Evolutionary conservation across 2,329 filamentous ascomycete genomes (phyloP).

Genomic region (Penicillium sp.): DNA sequence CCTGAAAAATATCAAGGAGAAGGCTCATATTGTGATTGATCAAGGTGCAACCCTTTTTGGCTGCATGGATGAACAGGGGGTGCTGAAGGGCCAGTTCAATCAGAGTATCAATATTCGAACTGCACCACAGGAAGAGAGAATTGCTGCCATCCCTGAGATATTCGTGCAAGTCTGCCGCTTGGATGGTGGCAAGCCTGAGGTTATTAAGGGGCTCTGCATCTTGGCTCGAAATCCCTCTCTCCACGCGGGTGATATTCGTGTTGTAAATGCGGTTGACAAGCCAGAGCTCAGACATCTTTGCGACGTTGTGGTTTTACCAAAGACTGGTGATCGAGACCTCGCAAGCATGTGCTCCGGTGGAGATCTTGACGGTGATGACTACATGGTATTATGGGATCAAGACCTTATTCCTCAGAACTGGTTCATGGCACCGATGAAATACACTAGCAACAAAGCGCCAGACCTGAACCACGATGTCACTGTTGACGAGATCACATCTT

Average conservation of each 20-base stretch:
- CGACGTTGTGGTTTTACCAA: constrained; percentile 85
- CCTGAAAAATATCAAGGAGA: constrained; percentile 87
- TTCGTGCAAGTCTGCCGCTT: constrained; percentile 77
- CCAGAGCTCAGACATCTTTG: constrained; percentile 72
- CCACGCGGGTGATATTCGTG: constrained; percentile 86
- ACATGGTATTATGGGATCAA: constrained; percentile 87
- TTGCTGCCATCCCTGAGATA: constrained; percentile 71
- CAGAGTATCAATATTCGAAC: constrained; percentile 29
- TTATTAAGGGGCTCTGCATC: constrained; percentile 76
- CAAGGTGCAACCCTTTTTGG: constrained; percentile 86
- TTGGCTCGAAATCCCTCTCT: constrained; percentile 91
- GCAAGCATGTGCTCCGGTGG: constrained; percentile 95
- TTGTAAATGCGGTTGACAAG: constrained; percentile 80
- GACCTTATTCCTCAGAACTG: constrained; percentile 67
- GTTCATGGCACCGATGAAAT: constrained; percentile 78
- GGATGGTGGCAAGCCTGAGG: constrained; percentile 55
- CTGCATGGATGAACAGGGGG: constrained; percentile 80
- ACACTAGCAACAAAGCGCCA: constrained; percentile 58
- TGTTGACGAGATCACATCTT: constrained; percentile 72
- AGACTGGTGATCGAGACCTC: constrained; percentile 77
- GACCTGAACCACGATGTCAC: constrained; percentile 64
- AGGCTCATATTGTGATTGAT: constrained; percentile 79
- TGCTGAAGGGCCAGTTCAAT: constrained; percentile 69
- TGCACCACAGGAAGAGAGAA: constrained; percentile 41
- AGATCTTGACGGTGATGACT: constrained; percentile 94